phyloP scores from a whole-genome alignment of 768 basidiomycete genomes.

The Daedaleopsis sinensis region DNA sequence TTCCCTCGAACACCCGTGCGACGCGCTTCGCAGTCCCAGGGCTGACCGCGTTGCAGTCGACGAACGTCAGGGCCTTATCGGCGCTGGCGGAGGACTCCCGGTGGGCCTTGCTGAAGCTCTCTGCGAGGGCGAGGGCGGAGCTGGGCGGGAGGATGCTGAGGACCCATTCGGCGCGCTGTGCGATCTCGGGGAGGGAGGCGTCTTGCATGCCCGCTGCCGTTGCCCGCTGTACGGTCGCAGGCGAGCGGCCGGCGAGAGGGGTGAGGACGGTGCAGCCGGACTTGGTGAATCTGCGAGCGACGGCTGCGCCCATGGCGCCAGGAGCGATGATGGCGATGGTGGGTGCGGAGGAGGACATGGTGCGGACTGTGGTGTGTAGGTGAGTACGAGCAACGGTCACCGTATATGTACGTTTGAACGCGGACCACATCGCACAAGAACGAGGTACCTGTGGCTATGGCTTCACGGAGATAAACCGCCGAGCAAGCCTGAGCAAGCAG shows the following conservation, averaged over 20 bases:
- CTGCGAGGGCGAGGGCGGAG: slow-evolving; percentile 49
- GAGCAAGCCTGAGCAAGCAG: too few relatives aligned
- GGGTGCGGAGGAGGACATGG: slow-evolving; percentile 18
- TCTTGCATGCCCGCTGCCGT: slow-evolving; percentile 53
- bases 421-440: too few relatives aligned
- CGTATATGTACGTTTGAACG: too few relatives aligned
- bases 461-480: too few relatives aligned
- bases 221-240: slow-evolving; percentile 51
- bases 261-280: slow-evolving; percentile 59
- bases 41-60: slow-evolving; percentile 62
- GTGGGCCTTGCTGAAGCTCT: slow-evolving; percentile 39
- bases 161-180: slow-evolving; percentile 44
- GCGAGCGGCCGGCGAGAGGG: slow-evolving; percentile 55
- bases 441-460: too few relatives aligned
- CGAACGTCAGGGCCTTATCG: slow-evolving; percentile 35
- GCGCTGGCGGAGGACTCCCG: not conserved
- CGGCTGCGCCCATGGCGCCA: slow-evolving; percentile 62
- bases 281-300: slow-evolving; percentile 48
- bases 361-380: not conserved
- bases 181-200: slow-evolving; percentile 41
- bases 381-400: too few relatives aligned
- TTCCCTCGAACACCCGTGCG: slow-evolving; percentile 44
- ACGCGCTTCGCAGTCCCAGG: slow-evolving; percentile 53
- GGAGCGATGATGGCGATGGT: slow-evolving; percentile 53
- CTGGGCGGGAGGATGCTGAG: slow-evolving; percentile 63